A percentile compares a stretch with the other conserved stretches of the same genome.
These are phyloP conservation scores for Kodamaea lidongshanica DNA, from an alignment of 805 yeast species.

Conservation along the genomic window DNA sequence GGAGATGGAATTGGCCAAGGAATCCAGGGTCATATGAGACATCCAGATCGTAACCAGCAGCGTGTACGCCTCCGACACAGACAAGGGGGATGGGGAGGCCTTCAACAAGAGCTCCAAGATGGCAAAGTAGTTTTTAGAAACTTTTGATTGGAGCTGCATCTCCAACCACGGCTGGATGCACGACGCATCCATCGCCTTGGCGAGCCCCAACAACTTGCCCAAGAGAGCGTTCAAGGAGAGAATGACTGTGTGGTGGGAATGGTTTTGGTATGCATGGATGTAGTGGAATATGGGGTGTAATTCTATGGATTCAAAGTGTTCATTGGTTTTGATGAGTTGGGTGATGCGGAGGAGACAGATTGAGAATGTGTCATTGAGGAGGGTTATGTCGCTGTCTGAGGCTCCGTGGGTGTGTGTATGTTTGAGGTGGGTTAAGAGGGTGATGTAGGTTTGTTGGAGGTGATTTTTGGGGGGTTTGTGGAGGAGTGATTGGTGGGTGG, in stretches of 20 bases:
- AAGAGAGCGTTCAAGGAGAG: slow-evolving; percentile 64
- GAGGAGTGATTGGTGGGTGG: too few species aligned
- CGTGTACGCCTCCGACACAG: slow-evolving; percentile 41
- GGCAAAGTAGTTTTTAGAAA: slow-evolving; percentile 55
- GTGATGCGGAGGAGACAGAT: slow-evolving; percentile 57
- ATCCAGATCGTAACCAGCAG: slow-evolving; percentile 44
- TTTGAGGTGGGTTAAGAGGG: too few species aligned
- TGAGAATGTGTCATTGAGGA: slow-evolving; percentile 47
- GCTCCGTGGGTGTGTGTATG: too few species aligned
- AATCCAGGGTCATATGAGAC: slow-evolving; percentile 45
- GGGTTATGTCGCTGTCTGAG: too few species aligned
- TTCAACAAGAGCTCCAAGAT: slow-evolving; percentile 52
- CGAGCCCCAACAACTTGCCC: slow-evolving; percentile 40
- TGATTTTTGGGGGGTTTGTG: too few species aligned
- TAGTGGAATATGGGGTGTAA: slow-evolving; percentile 40
- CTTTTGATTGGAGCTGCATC: slow-evolving; percentile 33
- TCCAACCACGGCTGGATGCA: slow-evolving; percentile 38
- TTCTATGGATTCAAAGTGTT: slow-evolving; percentile 13
- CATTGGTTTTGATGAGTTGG: slow-evolving; percentile 25
- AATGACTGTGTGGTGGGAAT: slow-evolving; percentile 62
- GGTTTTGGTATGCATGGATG: slow-evolving; percentile 64
- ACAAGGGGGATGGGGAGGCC: slow-evolving; percentile 35
- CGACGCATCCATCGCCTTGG: slow-evolving; percentile 4
- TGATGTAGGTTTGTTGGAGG: too few species aligned
- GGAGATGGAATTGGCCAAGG: slow-evolving; percentile 64